These are phyloP conservation scores for Spathaspora sp. DNA, from an alignment of 1,139 yeast genomes.

Conservation along the genomic window DNA sequence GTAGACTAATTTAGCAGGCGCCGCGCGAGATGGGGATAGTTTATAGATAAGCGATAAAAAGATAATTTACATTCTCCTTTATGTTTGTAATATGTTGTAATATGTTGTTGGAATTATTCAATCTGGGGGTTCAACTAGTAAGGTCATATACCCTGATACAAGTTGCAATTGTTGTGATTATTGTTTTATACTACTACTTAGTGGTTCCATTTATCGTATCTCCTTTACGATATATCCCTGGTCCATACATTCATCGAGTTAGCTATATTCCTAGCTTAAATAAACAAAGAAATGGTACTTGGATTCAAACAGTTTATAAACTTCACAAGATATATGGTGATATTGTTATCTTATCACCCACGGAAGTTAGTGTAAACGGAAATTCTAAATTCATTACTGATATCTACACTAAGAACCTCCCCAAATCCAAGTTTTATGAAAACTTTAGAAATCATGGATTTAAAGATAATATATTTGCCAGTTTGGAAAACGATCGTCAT, in stretches of 20 bases:
- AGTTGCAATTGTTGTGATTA: background rate
- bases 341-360: slow-evolving; percentile 60
- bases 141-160: slow-evolving; percentile 6
- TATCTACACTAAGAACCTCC: slow-evolving; percentile 58
- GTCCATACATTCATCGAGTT: slow-evolving; percentile 54
- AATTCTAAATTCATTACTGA: slow-evolving; percentile 49
- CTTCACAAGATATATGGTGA: slow-evolving; percentile 59
- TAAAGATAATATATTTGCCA: slow-evolving; percentile 57
- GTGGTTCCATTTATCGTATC: slow-evolving; percentile 48
- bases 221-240: slow-evolving; percentile 57
- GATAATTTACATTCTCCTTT: background rate
- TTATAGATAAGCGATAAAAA: background rate
- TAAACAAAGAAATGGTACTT: slow-evolving; percentile 50
- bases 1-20: background rate
- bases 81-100: too few species aligned
- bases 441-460: slow-evolving; percentile 60
- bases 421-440: slow-evolving; percentile 59
- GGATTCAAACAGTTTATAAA: slow-evolving; percentile 50
- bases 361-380: slow-evolving; percentile 61
- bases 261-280: slow-evolving; percentile 49
- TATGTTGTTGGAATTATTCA: slow-evolving; percentile 5
- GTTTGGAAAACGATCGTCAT: slow-evolving; percentile 50
- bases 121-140: background rate
- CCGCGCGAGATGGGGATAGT: background rate
- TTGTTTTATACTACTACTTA: slow-evolving; percentile 27